Conservation (phyloP, 176 grass and related monocot genomes). For the Avena eriantha region DNA sequence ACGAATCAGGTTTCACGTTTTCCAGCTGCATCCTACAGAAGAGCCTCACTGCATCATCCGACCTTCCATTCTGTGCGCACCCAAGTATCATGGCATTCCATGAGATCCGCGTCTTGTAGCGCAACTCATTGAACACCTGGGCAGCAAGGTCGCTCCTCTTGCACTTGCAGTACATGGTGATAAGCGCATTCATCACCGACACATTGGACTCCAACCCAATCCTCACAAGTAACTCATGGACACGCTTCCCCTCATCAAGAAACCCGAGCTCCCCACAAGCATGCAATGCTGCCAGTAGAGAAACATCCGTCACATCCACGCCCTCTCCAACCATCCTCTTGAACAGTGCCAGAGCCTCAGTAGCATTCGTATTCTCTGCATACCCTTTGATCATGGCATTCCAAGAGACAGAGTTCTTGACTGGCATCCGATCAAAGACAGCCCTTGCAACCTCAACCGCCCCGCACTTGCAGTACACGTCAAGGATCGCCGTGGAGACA, state of each 20-base stretch:
- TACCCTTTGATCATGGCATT: slow-evolving; percentile 68
- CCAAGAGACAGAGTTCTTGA: slow-evolving; percentile 62
- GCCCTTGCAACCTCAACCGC: slow-evolving; percentile 33
- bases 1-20: slow-evolving; percentile 64
- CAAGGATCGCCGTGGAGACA: slow-evolving; percentile 58
- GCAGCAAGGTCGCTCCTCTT: slow-evolving; percentile 58
- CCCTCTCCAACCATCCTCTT: slow-evolving; percentile 55
- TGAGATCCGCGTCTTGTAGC: slow-evolving; percentile 47
- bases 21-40: slow-evolving; percentile 60
- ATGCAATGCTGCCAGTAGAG: slow-evolving; percentile 53
- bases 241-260: slow-evolving; percentile 52
- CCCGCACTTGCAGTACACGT: slow-evolving; percentile 62
- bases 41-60: slow-evolving; percentile 53
- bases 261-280: slow-evolving; percentile 57
- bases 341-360: slow-evolving; percentile 52
- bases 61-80: slow-evolving; percentile 51
- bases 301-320: slow-evolving; percentile 49
- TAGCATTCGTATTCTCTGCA: slow-evolving; percentile 46
- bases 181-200: slow-evolving; percentile 60
- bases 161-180: slow-evolving; percentile 63
- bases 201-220: slow-evolving; percentile 48
- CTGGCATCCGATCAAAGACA: slow-evolving; percentile 45
- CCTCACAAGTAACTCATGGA: slow-evolving; percentile 51
- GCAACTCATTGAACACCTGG: slow-evolving; percentile 50
- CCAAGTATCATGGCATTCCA: slow-evolving; percentile 79